These are phyloP conservation scores for Trichoderma koningii DNA, from an alignment of 2,329 filamentous ascomycete species.

Conservation along the genomic window DNA sequence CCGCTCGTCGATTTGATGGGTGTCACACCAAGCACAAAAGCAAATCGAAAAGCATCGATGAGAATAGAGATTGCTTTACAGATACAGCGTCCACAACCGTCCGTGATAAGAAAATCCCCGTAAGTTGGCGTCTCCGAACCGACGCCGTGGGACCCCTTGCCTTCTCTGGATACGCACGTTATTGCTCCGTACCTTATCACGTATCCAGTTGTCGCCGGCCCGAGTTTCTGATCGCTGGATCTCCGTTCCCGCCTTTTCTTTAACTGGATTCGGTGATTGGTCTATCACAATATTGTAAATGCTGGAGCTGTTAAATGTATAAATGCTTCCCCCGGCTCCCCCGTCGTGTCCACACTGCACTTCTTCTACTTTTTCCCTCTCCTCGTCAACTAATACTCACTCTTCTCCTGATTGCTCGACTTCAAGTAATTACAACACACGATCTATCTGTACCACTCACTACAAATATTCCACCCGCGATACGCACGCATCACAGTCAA, in stretches of 20 bases:
- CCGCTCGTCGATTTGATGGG: too few species aligned
- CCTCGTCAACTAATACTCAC: background rate
- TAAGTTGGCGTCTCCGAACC: background rate
- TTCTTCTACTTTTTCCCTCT: background rate
- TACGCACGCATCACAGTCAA: background rate
- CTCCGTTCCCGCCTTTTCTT: constrained; percentile 16
- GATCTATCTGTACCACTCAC: background rate
- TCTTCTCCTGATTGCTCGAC: background rate
- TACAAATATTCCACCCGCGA: background rate
- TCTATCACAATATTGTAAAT: background rate
- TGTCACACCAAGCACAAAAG: too few species aligned
- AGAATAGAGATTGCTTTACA: background rate
- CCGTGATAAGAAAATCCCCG: background rate
- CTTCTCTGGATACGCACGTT: too few species aligned
- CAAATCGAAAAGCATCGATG: background rate
- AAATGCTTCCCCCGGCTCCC: constrained; percentile 6
- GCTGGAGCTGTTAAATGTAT: background rate
- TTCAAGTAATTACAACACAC: background rate
- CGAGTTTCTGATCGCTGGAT: constrained; percentile 16
- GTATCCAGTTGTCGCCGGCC: background rate
- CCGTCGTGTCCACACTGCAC: background rate
- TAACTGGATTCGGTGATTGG: background rate
- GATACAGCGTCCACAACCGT: background rate
- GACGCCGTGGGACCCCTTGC: background rate
- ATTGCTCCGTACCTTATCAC: background rate